phyloP scores from a whole-genome alignment of 176 grass and related monocot genomes.

The Hsuehochloa calcarea region DNA sequence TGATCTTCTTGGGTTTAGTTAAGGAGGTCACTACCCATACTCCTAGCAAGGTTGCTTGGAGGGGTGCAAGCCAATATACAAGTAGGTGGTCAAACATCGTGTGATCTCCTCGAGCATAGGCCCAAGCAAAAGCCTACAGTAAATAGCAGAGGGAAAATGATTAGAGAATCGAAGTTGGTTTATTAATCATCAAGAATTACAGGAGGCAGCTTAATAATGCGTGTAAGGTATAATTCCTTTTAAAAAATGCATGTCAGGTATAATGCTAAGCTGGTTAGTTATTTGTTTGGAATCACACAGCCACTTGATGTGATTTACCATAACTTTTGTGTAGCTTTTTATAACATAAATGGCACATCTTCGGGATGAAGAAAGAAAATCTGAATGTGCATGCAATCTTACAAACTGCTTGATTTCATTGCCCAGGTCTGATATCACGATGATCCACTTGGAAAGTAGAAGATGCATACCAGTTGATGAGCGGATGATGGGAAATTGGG shows the following conservation, averaged over 20 bases:
- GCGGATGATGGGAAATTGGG: not conserved
- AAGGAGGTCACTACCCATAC: constrained; percentile 64
- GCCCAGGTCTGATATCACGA: not conserved
- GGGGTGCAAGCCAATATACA: constrained; percentile 91
- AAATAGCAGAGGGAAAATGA: constrained; percentile 22
- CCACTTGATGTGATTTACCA: not conserved
- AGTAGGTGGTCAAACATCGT: constrained; percentile 72
- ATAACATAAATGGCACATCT: not conserved
- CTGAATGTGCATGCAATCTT: not conserved
- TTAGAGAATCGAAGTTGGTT: constrained; percentile 20
- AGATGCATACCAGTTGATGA: not conserved
- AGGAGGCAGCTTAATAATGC: not conserved
- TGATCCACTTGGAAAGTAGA: constrained; percentile 9
- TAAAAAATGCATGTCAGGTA: not conserved
- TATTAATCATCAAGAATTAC: not conserved
- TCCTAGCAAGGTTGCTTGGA: constrained; percentile 81
- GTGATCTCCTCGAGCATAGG: constrained; percentile 89
- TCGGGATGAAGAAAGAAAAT: not conserved
- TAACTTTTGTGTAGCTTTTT: not conserved
- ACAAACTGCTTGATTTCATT: not conserved
- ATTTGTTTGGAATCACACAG: not conserved
- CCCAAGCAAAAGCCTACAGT: constrained; percentile 91
- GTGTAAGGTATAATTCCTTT: not conserved
- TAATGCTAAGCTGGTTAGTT: not conserved
- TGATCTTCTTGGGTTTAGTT: constrained; percentile 51